A percentile compares a stretch with the other conserved stretches of the same genome.
These are phyloP conservation scores for Clavariopsis aquatica DNA, from an alignment of 495 filamentous ascomycete species.

Conservation along the genomic window DNA sequence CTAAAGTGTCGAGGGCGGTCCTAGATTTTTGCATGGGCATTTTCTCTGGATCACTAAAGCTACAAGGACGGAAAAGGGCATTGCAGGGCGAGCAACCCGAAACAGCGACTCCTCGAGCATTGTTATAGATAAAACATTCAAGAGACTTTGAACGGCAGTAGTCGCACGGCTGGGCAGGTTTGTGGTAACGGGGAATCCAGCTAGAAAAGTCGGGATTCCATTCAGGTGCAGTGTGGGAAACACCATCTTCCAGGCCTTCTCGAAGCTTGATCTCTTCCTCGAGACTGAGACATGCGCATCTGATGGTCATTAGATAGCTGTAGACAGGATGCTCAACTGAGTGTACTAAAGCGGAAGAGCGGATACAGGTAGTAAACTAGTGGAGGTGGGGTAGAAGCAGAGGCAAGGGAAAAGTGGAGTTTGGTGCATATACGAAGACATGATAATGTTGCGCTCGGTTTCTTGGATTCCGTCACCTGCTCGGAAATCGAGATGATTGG, in stretches of 20 bases:
- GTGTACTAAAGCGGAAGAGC: not conserved
- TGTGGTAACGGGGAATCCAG: conserved; percentile 47
- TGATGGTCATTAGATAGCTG: conserved; percentile 20
- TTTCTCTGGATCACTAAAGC: conserved; percentile 52
- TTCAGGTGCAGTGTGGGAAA: not conserved
- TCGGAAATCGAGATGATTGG: no score
- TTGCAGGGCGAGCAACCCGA: conserved; percentile 74
- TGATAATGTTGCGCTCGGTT: not conserved
- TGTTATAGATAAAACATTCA: conserved; percentile 64
- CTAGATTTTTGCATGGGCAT: conserved; percentile 43
- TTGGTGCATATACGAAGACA: not conserved
- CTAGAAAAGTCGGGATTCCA: conserved; percentile 39
- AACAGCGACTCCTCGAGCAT: conserved; percentile 51
- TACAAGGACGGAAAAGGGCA: conserved; percentile 72
- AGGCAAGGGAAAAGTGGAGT: not conserved
- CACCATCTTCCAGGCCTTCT: conserved; percentile 2
- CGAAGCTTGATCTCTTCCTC: conserved; percentile 26
- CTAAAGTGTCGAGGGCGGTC: conserved; percentile 54
- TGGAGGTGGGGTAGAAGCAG: not conserved
- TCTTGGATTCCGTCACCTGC: no score
- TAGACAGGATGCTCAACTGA: not conserved
- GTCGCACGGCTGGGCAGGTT: conserved; percentile 62
- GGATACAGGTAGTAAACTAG: conserved; percentile 1
- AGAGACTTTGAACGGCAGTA: conserved; percentile 69
- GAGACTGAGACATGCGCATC: conserved; percentile 40